Percentiles rank a stretch among this genome's conserved stretches.
phyloP scores from a whole-genome alignment of 2,329 filamentous ascomycete species.

The Epichloe typhina region DNA sequence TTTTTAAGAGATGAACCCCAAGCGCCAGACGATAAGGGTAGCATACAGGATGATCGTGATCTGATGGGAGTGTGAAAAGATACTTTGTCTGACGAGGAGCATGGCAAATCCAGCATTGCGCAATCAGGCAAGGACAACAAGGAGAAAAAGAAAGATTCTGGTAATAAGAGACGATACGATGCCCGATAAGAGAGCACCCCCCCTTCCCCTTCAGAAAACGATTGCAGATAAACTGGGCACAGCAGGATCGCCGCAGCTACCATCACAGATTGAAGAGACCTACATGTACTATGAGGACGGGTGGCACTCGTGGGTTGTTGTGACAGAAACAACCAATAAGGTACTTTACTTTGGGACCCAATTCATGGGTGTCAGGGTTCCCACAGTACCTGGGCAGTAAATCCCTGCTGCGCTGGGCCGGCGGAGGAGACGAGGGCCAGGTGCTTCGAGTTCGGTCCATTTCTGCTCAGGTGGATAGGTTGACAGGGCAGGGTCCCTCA shows the following conservation, averaged over 20 bases:
- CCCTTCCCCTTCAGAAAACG: not conserved
- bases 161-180: not conserved
- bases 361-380: conserved; percentile 4
- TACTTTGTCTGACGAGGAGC: not conserved
- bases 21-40: too few relatives aligned
- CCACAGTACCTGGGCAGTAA: conserved; percentile 1
- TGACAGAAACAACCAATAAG: conserved; percentile 4
- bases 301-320: conserved; percentile 5
- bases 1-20: not conserved
- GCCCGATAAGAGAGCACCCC: not conserved
- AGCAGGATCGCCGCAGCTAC: not conserved
- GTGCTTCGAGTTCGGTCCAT: not conserved
- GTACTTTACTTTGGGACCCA: not conserved
- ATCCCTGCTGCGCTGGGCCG: conserved; percentile 3
- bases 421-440: not conserved
- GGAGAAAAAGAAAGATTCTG: not conserved
- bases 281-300: not conserved
- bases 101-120: not conserved
- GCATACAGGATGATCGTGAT: too few relatives aligned
- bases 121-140: not conserved
- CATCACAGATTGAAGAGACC: not conserved
- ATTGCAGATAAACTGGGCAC: not conserved
- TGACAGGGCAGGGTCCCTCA: not conserved
- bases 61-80: too few relatives aligned
- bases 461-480: not conserved